Conservation (phyloP, 202 grass and related monocot genomes). For the Miscanthus sacchariflorus region DNA sequence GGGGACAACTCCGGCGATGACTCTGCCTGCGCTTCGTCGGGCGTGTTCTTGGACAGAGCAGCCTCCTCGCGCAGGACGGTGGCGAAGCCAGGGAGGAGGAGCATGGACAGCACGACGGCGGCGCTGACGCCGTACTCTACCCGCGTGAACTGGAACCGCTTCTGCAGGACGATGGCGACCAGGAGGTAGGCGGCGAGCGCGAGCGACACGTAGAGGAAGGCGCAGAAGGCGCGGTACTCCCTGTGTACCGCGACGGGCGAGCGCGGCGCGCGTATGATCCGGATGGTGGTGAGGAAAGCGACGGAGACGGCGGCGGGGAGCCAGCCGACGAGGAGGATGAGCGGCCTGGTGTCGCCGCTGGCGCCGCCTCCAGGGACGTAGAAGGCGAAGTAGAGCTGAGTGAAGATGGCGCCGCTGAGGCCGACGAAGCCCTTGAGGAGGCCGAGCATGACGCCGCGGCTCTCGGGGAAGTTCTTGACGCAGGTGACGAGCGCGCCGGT, state of each 20-base stretch:
- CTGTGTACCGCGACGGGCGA: slow-evolving; percentile 9
- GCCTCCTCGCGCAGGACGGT: slow-evolving; percentile 61
- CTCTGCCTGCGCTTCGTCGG: too few species aligned
- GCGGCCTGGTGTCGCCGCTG: slow-evolving; percentile 55
- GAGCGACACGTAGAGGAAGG: slow-evolving; percentile 72
- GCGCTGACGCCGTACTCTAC: slow-evolving; percentile 44
- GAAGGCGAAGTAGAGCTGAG: slow-evolving; percentile 56
- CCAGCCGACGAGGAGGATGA: slow-evolving; percentile 78
- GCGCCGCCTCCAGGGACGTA: background rate
- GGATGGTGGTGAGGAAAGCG: slow-evolving; percentile 60
- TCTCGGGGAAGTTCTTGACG: slow-evolving; percentile 90
- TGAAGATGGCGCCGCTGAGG: slow-evolving; percentile 80
- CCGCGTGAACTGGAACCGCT: slow-evolving; percentile 48
- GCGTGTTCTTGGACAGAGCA: too few species aligned
- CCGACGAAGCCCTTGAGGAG: slow-evolving; percentile 81
- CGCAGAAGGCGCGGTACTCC: slow-evolving; percentile 55
- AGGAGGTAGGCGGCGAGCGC: slow-evolving; percentile 67
- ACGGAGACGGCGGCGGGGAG: slow-evolving; percentile 69
- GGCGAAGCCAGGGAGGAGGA: slow-evolving; percentile 52
- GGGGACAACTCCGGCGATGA: too few species aligned
- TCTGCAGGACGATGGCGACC: slow-evolving; percentile 61
- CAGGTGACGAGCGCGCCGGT: slow-evolving; percentile 88
- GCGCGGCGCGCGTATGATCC: slow-evolving; percentile 48
- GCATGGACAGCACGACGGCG: slow-evolving; percentile 45
- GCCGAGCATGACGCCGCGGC: slow-evolving; percentile 70